Evolutionary conservation across 805 yeast species (phyloP).

Genomic region (Sugiyamaella mastotermitis): DNA sequence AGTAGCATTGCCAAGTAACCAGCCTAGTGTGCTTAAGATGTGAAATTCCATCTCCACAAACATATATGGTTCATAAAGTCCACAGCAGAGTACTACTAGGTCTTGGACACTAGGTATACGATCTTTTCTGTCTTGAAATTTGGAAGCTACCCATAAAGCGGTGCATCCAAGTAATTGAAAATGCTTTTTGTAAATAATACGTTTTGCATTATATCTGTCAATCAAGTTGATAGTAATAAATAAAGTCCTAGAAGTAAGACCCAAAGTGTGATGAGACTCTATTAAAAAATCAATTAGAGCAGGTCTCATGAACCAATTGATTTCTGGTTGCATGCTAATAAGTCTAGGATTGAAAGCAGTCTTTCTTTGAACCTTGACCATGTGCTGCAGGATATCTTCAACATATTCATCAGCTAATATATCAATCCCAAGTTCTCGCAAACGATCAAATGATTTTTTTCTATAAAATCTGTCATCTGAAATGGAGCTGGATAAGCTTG

Average conservation of each 20-base stretch:
- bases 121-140: conserved; percentile 67
- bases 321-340: conserved; percentile 84
- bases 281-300: conserved; percentile 73
- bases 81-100: conserved; percentile 65
- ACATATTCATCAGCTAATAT: conserved; percentile 29
- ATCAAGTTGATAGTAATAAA: conserved; percentile 67
- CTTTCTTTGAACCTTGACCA: conserved; percentile 27
- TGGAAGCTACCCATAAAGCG: conserved; percentile 88
- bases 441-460: too few relatives aligned
- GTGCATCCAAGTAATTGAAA: conserved; percentile 87
- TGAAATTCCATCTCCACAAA: conserved; percentile 74
- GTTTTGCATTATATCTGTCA: conserved; percentile 84
- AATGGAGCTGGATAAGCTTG: neutral
- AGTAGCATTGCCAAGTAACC: conserved; percentile 64
- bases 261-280: conserved; percentile 54
- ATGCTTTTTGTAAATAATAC: conserved; percentile 79
- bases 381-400: conserved; percentile 31
- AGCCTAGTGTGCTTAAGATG: conserved; percentile 61
- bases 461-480: neutral
- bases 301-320: conserved; percentile 65
- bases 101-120: conserved; percentile 70
- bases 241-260: conserved; percentile 59
- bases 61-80: conserved; percentile 52
- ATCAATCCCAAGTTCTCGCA: too few relatives aligned
- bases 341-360: conserved; percentile 50